Evolutionary conservation across 75 land plant genomes (phyloP).

Genomic region (Sequoia sempervirens): DNA sequence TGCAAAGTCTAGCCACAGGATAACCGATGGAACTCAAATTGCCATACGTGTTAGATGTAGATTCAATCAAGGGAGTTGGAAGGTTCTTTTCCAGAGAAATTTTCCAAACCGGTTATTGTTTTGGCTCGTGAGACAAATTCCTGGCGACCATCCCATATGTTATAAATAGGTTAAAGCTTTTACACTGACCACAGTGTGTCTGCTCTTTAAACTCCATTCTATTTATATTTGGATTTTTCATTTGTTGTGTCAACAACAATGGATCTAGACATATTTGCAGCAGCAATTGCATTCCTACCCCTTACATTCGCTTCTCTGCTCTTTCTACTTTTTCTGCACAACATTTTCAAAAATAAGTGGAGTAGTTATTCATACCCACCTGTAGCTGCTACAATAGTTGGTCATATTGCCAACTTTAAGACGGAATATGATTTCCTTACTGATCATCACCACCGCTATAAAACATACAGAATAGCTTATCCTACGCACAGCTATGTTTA

Average conservation of each 20-base stretch:
- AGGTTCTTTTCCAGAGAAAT: no score
- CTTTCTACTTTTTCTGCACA: no score
- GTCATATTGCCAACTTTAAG: neutral
- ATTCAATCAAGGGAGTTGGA: no score
- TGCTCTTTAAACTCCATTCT: no score
- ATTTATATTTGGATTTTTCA: neutral
- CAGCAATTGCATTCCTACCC: neutral
- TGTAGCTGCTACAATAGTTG: neutral
- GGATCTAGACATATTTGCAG: neutral
- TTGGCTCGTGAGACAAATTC: no score
- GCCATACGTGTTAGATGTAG: no score
- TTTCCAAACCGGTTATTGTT: no score
- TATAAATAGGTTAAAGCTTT: no score
- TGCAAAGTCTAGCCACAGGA: no score
- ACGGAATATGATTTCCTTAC: neutral
- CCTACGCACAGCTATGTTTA: neutral
- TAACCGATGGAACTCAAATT: no score
- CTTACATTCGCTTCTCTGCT: neutral
- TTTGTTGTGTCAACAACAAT: neutral
- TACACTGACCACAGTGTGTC: no score
- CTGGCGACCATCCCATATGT: no score
- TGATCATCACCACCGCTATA: neutral
- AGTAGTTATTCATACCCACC: neutral
- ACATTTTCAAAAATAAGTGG: neutral
- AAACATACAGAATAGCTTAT: conserved; percentile 2